These are phyloP conservation scores for Colletotrichum sp. DNA, from an alignment of 2,329 filamentous ascomycete genomes.

Conservation along the genomic window DNA sequence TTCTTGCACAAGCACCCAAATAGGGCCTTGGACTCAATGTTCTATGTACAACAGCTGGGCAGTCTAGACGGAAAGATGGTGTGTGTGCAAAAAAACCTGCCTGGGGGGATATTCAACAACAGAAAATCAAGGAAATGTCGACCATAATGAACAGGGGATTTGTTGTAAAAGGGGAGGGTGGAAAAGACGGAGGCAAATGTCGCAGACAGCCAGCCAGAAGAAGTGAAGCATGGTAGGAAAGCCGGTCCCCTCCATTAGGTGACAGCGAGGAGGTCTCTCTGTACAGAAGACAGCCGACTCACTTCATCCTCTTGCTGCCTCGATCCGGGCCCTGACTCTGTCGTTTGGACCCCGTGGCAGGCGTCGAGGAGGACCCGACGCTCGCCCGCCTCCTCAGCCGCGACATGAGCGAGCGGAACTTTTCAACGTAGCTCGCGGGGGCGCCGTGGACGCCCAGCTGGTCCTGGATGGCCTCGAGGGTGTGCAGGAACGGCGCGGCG, in stretches of 20 bases:
- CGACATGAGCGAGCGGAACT: slow-evolving; percentile 34
- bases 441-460: slow-evolving; percentile 37
- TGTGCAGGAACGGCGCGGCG: slow-evolving; percentile 46
- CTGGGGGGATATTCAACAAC: not conserved
- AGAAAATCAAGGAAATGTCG: not conserved
- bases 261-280: not conserved
- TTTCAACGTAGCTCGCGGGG: slow-evolving; percentile 38
- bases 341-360: slow-evolving; percentile 35
- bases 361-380: slow-evolving; percentile 16
- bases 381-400: slow-evolving; percentile 30
- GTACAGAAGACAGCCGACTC: slow-evolving; percentile 7
- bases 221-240: not conserved
- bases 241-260: not conserved
- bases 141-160: not conserved
- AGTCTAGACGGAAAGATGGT: not conserved
- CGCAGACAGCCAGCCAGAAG: not conserved
- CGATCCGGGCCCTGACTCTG: slow-evolving; percentile 28
- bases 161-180: not conserved
- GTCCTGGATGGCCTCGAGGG: slow-evolving; percentile 37
- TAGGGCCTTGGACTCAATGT: not conserved
- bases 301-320: slow-evolving; percentile 39
- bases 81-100: not conserved
- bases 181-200: not conserved
- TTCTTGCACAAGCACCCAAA: not conserved
- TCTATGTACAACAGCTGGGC: not conserved